phyloP scores from a whole-genome alignment of 768 basidiomycete species.

The Melanogaster broomeanus region DNA sequence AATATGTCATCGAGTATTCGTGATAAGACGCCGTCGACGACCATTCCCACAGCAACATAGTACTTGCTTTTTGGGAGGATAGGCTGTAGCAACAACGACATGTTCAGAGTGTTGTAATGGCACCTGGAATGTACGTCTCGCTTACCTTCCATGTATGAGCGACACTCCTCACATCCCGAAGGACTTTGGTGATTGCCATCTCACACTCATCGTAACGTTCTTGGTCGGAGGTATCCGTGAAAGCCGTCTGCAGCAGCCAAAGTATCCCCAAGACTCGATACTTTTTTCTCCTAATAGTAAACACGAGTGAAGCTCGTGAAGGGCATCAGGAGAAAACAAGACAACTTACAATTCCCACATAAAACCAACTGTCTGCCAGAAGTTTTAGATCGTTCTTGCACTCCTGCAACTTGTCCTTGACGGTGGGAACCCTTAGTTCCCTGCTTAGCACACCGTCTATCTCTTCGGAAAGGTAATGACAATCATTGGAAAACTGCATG shows the following conservation, averaged over 20 bases:
- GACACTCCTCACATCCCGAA: constrained; percentile 63
- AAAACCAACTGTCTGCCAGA: constrained; percentile 69
- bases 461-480: constrained; percentile 61
- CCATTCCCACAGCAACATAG: constrained; percentile 66
- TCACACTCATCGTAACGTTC: constrained; percentile 79
- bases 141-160: constrained; percentile 75
- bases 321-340: background rate
- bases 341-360: constrained; percentile 64
- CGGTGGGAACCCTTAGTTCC: constrained; percentile 30
- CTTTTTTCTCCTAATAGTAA: constrained; percentile 23
- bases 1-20: constrained; percentile 74
- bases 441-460: constrained; percentile 28
- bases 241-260: constrained; percentile 61
- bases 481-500: constrained; percentile 85
- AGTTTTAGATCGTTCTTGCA: constrained; percentile 51
- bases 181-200: constrained; percentile 57
- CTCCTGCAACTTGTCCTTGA: constrained; percentile 53
- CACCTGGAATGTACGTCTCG: background rate
- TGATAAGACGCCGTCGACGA: constrained; percentile 68
- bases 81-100: constrained; percentile 41
- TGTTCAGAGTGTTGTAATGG: background rate
- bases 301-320: background rate
- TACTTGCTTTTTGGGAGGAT: constrained; percentile 73
- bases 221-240: constrained; percentile 68
- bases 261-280: constrained; percentile 37